These are phyloP conservation scores for Aspergillus olivimuriae DNA, from an alignment of 495 filamentous ascomycete species.

Conservation along the genomic window DNA sequence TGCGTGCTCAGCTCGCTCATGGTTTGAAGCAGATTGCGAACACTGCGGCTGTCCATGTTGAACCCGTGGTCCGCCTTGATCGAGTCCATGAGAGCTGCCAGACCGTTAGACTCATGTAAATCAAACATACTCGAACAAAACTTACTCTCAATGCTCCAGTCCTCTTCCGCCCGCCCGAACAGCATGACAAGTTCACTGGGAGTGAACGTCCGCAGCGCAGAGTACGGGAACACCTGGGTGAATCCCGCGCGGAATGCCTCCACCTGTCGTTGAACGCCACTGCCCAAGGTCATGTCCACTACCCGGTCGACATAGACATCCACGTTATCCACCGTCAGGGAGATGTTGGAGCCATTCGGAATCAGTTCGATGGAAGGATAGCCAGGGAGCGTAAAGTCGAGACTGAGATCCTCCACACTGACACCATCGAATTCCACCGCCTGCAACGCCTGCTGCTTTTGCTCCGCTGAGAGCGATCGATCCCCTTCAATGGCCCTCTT, in stretches of 20 bases:
- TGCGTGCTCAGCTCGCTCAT: constrained; percentile 80
- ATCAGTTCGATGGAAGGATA: constrained; percentile 86
- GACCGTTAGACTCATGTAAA: constrained; percentile 11
- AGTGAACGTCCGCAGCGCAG: constrained; percentile 88
- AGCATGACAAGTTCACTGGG: constrained; percentile 95
- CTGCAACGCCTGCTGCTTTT: constrained; percentile 63
- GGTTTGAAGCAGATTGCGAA: constrained; percentile 84
- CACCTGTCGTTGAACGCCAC: constrained; percentile 80
- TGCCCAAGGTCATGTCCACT: constrained; percentile 83
- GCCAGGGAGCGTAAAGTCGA: constrained; percentile 93
- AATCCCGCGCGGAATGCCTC: constrained; percentile 90
- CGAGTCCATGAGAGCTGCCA: constrained; percentile 83
- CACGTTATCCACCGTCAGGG: constrained; percentile 85
- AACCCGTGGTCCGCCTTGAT: constrained; percentile 99
- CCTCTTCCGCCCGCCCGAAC: constrained; percentile 90
- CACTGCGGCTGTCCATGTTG: constrained; percentile 98
- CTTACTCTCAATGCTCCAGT: constrained; percentile 97
- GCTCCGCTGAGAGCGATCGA: constrained; percentile 49
- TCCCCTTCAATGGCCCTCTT: constrained; percentile 78
- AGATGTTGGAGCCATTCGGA: constrained; percentile 60
- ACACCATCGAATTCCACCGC: constrained; percentile 66
- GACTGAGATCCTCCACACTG: constrained; percentile 74
- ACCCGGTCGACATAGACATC: constrained; percentile 81
- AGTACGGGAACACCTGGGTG: constrained; percentile 94
- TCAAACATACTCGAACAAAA: not conserved